phyloP scores from a whole-genome alignment of 106 monocot species.

The Phalaenopsis equestris region DNA sequence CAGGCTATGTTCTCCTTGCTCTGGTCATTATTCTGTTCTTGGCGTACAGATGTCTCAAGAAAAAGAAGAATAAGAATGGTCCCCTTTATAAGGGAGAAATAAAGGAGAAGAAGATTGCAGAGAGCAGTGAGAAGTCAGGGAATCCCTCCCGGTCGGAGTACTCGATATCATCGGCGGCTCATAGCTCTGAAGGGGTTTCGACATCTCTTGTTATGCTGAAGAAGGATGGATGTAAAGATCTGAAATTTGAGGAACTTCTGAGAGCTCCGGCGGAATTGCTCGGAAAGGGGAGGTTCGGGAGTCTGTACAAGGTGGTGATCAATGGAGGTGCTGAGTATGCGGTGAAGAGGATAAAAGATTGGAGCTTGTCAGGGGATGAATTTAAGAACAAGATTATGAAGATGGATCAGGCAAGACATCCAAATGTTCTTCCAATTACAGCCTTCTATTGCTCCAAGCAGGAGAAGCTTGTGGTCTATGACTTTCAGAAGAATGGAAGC shows the following conservation, averaged over 20 bases:
- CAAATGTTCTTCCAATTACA: constrained; percentile 17
- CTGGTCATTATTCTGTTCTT: constrained; percentile 13
- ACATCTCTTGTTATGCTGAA: constrained; percentile 24
- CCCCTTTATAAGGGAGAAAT: background rate
- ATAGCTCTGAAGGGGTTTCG: background rate
- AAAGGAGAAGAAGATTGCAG: background rate
- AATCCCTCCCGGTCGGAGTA: constrained; percentile 13
- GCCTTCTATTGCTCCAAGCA: constrained; percentile 52
- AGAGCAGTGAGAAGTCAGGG: background rate
- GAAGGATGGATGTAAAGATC: constrained; percentile 2
- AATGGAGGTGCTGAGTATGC: constrained; percentile 13
- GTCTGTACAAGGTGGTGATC: constrained; percentile 39
- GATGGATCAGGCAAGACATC: constrained; percentile 24
- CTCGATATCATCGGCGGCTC: constrained; percentile 8
- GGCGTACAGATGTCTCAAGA: constrained; percentile 7
- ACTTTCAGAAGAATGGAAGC: constrained; percentile 43
- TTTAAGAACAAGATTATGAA: constrained; percentile 36
- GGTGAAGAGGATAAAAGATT: constrained; percentile 47
- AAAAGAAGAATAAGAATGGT: background rate
- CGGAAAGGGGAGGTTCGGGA: constrained; percentile 38
- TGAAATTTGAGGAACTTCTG: constrained; percentile 42
- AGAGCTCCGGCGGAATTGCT: constrained; percentile 49
- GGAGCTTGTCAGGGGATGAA: constrained; percentile 12
- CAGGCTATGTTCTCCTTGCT: constrained; percentile 29
- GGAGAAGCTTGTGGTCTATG: constrained; percentile 60